phyloP scores from a whole-genome alignment of 805 yeast genomes.

The Nakazawaea pomicola region DNA sequence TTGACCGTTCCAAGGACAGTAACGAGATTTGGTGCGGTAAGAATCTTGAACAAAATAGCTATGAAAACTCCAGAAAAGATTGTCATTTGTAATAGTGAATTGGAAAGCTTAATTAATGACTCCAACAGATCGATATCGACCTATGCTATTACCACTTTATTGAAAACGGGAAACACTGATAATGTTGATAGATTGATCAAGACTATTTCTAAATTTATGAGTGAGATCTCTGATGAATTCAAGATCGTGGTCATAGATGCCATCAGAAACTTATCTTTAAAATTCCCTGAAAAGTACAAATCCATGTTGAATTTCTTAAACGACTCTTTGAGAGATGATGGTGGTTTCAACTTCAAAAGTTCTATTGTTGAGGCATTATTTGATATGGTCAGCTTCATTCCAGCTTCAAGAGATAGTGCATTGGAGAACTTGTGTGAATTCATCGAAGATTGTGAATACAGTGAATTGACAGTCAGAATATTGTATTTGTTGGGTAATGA shows the following conservation, averaged over 20 bases:
- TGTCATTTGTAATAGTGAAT: slow-evolving; percentile 74
- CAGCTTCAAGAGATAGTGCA: slow-evolving; percentile 76
- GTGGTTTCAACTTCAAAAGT: slow-evolving; percentile 80
- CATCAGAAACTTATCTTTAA: slow-evolving; percentile 82
- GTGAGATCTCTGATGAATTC: slow-evolving; percentile 93
- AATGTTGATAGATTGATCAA: slow-evolving; percentile 84
- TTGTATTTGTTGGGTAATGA: slow-evolving; percentile 89
- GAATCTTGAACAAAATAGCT: slow-evolving; percentile 83
- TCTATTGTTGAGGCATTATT: slow-evolving; percentile 89
- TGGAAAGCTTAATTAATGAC: slow-evolving; percentile 84
- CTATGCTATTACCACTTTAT: slow-evolving; percentile 91
- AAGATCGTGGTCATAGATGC: slow-evolving; percentile 94
- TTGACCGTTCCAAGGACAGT: slow-evolving; percentile 86
- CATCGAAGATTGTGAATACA: slow-evolving; percentile 96
- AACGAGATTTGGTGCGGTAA: slow-evolving; percentile 88
- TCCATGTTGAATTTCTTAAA: slow-evolving; percentile 77
- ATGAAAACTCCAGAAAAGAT: slow-evolving; percentile 74
- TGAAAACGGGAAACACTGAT: slow-evolving; percentile 91
- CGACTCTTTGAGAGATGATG: slow-evolving; percentile 84
- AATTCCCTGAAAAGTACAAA: slow-evolving; percentile 88
- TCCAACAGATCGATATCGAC: slow-evolving; percentile 90
- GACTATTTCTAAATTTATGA: slow-evolving; percentile 84
- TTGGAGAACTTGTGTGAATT: slow-evolving; percentile 90
- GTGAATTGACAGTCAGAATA: slow-evolving; percentile 89
- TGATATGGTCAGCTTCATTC: slow-evolving; percentile 84